Base-by-base conservation (phyloP, 2,329 filamentous ascomycete species). In the Penicillium sp. region DNA sequence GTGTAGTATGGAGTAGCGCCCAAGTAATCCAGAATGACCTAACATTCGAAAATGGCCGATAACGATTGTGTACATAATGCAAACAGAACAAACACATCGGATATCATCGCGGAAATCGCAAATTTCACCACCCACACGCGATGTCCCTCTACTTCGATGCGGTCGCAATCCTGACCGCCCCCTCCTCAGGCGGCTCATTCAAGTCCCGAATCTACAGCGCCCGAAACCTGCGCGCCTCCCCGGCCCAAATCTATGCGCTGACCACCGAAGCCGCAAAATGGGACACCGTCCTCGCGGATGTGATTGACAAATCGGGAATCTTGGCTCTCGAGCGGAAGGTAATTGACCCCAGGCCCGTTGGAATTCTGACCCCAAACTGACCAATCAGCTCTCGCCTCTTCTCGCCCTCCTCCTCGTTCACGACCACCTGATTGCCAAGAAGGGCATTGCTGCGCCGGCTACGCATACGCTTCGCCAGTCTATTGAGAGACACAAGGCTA, bases 111-210 rank as follows among this genome's bases (percentile, higher is more conserved):
- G 48, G 47, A 55, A 52, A 46, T 51, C 38, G 22, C 53, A 43
- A 34, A 54, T 34, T 49, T 45, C 42, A 42, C 50, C 29, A 55
- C 21, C 45, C 47, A 36, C 48, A 57, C 50, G 49, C 50, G 43
- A 97, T 97, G 93, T 96, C 92, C 45, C 87, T 99, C 53, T 99
- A 99, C 73, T 89, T 96, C 71, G 94, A 97, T 78, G 89, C 92
- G 6, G 91, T 89, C 4, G 82, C 86, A 13, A 79, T 97, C 34
- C 77, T 99, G 52, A 82, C 83, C 4, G 82, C 81, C 6, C 76
- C 86, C 3, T 77, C 83, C 1, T 82, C 84, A n/a, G 87, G 88
- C n/a, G 91, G 91, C 16, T 96, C 91, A 24, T 82, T 97, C 60
- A 96, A 95, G 74, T 91, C 91, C 7, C 82, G 90, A 34, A 85